Percentiles rank a stretch among this genome's conserved stretches.
These are phyloP conservation scores for Lanzia echinophila DNA, from an alignment of 2,329 filamentous ascomycete species.

Conservation along the genomic window DNA sequence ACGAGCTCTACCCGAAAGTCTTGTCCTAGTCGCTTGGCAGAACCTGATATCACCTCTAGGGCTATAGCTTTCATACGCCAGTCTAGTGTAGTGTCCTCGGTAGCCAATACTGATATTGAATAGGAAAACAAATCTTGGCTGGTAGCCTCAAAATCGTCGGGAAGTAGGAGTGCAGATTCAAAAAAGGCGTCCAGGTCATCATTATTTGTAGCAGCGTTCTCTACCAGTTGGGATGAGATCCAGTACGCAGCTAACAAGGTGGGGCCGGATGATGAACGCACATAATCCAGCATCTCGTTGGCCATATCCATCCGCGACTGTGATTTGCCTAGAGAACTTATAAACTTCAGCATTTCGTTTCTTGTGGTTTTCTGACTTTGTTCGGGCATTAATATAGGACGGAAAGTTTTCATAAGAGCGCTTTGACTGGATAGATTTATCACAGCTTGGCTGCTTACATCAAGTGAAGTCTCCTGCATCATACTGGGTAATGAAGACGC, in stretches of 20 bases:
- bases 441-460: constrained; percentile 26
- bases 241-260: constrained; percentile 67
- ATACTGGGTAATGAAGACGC: constrained; percentile 12
- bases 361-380: constrained; percentile 61
- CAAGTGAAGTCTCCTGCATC: constrained; percentile 26
- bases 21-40: constrained; percentile 58
- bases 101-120: constrained; percentile 55
- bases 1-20: constrained; percentile 81
- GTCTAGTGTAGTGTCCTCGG: constrained; percentile 44
- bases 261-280: constrained; percentile 51
- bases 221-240: constrained; percentile 68
- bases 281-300: constrained; percentile 56
- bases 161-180: constrained; percentile 41
- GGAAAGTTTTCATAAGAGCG: constrained; percentile 38
- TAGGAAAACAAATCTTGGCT: constrained; percentile 57
- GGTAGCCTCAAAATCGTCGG: constrained; percentile 38
- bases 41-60: constrained; percentile 71
- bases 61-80: constrained; percentile 74
- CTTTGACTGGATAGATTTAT: constrained; percentile 22
- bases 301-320: constrained; percentile 55
- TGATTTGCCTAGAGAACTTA: constrained; percentile 48
- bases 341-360: constrained; percentile 50
- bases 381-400: constrained; percentile 54
- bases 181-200: constrained; percentile 61
- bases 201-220: constrained; percentile 45